These are phyloP conservation scores for Ochetophila trinervis DNA, from an alignment of 306 rosid species.

Conservation along the genomic window DNA sequence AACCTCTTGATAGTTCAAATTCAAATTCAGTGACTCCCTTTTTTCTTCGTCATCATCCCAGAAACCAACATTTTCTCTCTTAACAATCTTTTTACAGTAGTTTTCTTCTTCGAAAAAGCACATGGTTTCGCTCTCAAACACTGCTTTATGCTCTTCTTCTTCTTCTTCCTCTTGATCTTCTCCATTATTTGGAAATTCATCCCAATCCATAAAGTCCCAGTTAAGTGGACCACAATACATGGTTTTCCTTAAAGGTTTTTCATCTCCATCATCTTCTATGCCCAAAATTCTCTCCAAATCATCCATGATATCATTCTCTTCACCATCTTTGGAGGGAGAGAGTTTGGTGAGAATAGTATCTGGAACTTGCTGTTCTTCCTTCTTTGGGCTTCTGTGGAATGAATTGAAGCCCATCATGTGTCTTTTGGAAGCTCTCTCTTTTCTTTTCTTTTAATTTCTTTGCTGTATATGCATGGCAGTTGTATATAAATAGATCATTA, in stretches of 20 bases:
- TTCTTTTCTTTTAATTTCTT: background rate
- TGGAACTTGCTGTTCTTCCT: conserved; percentile 64
- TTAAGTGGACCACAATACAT: conserved; percentile 29
- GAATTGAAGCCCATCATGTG: conserved; percentile 36
- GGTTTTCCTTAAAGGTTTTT: conserved; percentile 1
- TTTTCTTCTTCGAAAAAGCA: conserved; percentile 37
- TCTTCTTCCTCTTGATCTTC: conserved; percentile 32
- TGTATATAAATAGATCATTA: background rate
- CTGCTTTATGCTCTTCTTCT: conserved; percentile 22
- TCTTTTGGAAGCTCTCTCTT: background rate
- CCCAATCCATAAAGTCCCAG: conserved; percentile 72
- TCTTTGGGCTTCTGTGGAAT: conserved; percentile 51
- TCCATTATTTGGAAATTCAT: conserved; percentile 31
- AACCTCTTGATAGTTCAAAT: conserved; percentile 74
- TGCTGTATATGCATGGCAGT: conserved; percentile 20
- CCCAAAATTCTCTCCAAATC: conserved; percentile 46
- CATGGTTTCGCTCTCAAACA: conserved; percentile 10
- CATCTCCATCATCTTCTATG: conserved; percentile 30
- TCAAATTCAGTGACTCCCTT: conserved; percentile 57
- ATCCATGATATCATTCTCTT: conserved; percentile 43
- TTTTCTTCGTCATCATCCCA: conserved; percentile 51
- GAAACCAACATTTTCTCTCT: conserved; percentile 47
- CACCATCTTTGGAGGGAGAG: conserved; percentile 20
- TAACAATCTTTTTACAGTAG: conserved; percentile 35
- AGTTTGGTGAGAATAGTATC: conserved; percentile 23